Evolutionary conservation across 306 rosid genomes (phyloP).

Genomic region (Dryas alaskensis): DNA sequence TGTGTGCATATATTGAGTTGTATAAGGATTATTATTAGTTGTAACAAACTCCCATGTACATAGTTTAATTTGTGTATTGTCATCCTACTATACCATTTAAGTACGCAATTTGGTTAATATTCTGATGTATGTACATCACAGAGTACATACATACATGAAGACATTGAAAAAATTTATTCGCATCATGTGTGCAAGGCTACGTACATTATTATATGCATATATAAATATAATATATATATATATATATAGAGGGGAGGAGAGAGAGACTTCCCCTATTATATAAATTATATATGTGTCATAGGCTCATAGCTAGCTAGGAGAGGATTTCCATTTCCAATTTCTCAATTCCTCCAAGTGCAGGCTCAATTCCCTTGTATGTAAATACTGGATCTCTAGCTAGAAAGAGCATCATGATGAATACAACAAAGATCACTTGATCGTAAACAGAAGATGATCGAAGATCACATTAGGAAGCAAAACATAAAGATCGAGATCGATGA

Average conservation of each 20-base stretch:
- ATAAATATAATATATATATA: neutral
- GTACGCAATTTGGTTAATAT: neutral
- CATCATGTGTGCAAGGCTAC: slow-evolving; percentile 11
- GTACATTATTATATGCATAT: neutral
- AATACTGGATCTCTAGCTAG: neutral
- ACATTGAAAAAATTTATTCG: slow-evolving; percentile 11
- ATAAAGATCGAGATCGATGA: slow-evolving; percentile 12
- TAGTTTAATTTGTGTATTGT: too few species aligned
- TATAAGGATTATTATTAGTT: too few species aligned
- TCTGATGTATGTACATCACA: neutral
- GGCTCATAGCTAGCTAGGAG: neutral
- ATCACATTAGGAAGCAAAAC: slow-evolving; percentile 10
- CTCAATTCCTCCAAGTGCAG: slow-evolving; percentile 14
- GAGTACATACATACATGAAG: slow-evolving; percentile 4
- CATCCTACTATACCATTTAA: neutral
- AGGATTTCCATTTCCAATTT: slow-evolving; percentile 13
- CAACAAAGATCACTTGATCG: neutral
- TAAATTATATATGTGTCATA: neutral
- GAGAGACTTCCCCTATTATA: neutral
- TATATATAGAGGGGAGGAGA: slow-evolving; percentile 3
- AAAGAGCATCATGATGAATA: neutral
- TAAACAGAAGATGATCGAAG: neutral
- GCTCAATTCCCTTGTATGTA: slow-evolving; percentile 10
- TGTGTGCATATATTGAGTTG: too few species aligned
- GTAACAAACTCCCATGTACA: too few species aligned